Conservation (phyloP, 495 filamentous ascomycete genomes). For the Neurospora sp. region DNA sequence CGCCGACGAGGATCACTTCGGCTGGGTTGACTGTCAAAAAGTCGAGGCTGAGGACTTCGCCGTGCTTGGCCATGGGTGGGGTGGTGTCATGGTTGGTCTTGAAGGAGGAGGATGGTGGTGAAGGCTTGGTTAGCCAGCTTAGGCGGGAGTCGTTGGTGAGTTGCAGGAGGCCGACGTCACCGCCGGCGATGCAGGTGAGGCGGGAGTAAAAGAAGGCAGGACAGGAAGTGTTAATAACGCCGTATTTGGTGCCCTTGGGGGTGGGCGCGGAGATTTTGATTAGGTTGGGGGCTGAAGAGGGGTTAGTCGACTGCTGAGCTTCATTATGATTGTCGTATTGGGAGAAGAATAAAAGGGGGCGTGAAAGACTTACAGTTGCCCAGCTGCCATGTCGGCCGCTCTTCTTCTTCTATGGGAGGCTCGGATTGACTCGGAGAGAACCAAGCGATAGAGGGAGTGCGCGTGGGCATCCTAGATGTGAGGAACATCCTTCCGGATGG, state of each 20-base stretch:
- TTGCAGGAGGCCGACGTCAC: constrained; percentile 17
- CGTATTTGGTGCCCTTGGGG: not conserved
- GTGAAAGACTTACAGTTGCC: not conserved
- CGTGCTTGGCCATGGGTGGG: constrained; percentile 1
- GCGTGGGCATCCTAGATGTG: constrained; percentile 6
- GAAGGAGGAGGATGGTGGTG: not conserved
- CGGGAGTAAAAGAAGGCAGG: constrained; percentile 10
- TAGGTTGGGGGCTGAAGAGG: not conserved
- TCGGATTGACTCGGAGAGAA: constrained; percentile 5
- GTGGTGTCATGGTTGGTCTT: not conserved
- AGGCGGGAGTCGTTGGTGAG: constrained; percentile 1
- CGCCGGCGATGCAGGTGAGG: constrained; percentile 21
- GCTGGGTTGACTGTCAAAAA: constrained; percentile 16
- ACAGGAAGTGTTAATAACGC: constrained; percentile 5
- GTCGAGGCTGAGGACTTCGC: constrained; percentile 19
- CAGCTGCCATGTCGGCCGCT: constrained; percentile 8
- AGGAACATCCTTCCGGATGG: constrained; percentile 17
- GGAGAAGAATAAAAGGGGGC: not conserved
- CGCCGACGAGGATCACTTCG: constrained; percentile 25
- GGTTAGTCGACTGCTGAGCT: not conserved
- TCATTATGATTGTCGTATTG: not conserved
- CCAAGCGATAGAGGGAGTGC: not conserved
- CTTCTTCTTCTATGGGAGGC: not conserved
- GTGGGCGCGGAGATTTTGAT: not conserved
- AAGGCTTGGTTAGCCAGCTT: constrained; percentile 5